Evolutionary conservation across 1,284 basidiomycete genomes (phyloP), one percentile per base, ranked within the genome.

Genomic region (Gymnopus androsaceus): DNA sequence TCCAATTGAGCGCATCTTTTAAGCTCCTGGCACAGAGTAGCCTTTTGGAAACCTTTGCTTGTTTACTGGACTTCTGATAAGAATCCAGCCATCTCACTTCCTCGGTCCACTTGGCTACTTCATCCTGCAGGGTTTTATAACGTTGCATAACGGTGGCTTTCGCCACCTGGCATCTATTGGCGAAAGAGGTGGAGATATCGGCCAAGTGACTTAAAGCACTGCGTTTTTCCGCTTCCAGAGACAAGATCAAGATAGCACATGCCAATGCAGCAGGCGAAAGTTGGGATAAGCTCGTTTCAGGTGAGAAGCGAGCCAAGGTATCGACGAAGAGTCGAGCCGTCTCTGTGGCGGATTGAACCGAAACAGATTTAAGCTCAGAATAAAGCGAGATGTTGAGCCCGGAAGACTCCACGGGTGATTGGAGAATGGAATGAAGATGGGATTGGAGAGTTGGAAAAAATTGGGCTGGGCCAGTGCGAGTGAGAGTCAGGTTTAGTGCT

Each of bases 41-140:
- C 23, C 88, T 78, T 66, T 83, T 85, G 17, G 83, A 72, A 30
- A 81, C 71, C 65, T 83, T 87, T 17, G 83, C 77, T 3, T 81
- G 75, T 4, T 79, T 78, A 33, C 68, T 69, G 28, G 66, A 71
- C 54, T 69, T 67, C 47, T 79, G 67, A 56, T 80, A 79, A 49
- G 78, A 75, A 51, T 76, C 75, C 3, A 90, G 72, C 88, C 90
- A 92, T 3, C 88, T 86, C 3, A 92, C 74, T 27, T 82, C 77
- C 51, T 77, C 73, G n/a, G 83, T 79, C 76, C 81, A 84, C 50
- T 77, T 72, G 38, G 79, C 78, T 33, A 91, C 69, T 44, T 80
- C 69, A 59, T 85, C 81, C 62, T 83, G 83, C 21, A 88, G 69
- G 47, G 76, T 64, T 66, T 85, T 85, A 69, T 91, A 90, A 5